Conservation (phyloP, 2,329 filamentous ascomycete species). For the Graphium sp. region DNA sequence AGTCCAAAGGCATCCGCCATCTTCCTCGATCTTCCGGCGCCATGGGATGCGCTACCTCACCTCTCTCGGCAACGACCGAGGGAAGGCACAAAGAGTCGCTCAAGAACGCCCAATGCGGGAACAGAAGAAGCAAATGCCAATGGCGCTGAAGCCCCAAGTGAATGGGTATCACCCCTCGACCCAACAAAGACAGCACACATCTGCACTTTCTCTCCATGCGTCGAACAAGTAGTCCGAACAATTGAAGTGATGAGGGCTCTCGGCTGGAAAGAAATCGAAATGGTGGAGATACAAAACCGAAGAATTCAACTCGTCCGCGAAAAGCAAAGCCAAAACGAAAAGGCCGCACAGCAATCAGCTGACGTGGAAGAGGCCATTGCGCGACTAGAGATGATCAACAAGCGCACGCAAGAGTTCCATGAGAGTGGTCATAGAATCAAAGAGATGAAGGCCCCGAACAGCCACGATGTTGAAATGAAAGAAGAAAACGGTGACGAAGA, state of each 20-base stretch:
- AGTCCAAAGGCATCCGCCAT: conserved; percentile 52
- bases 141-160: background rate
- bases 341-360: conserved; percentile 51
- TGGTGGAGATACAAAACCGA: conserved; percentile 75
- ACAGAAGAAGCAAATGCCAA: conserved; percentile 5
- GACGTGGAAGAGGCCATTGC: conserved; percentile 66
- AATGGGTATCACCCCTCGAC: conserved; percentile 48
- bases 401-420: conserved; percentile 49
- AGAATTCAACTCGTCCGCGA: conserved; percentile 72
- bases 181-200: conserved; percentile 57
- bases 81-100: conserved; percentile 9
- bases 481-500: conserved; percentile 11
- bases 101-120: conserved; percentile 8
- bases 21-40: conserved; percentile 67
- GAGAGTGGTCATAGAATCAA: no score
- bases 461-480: conserved; percentile 8
- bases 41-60: conserved; percentile 64
- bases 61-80: conserved; percentile 41
- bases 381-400: conserved; percentile 58
- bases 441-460: conserved; percentile 7
- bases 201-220: conserved; percentile 92
- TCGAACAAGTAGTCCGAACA: conserved; percentile 85
- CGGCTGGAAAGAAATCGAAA: conserved; percentile 83
- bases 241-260: conserved; percentile 63
- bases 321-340: conserved; percentile 59